Conservation (phyloP, 1,284 basidiomycete genomes). For the Trametes hirsuta region DNA sequence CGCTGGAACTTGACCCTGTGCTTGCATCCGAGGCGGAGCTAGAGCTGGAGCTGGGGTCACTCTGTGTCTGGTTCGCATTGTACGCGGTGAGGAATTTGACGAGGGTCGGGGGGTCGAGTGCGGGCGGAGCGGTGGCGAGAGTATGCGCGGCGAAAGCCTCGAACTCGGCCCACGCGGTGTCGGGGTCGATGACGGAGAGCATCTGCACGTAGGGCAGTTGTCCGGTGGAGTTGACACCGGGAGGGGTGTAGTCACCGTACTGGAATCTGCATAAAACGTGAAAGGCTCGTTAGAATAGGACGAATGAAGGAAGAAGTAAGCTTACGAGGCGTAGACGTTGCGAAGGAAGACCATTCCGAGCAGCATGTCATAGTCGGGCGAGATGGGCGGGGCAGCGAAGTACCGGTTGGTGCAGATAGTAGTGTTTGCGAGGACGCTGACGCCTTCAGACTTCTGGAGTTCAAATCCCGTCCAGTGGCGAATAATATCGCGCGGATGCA, state of each 20-base stretch:
- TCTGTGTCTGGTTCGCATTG: neutral
- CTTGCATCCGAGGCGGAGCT: too few relatives aligned
- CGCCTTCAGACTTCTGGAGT: neutral
- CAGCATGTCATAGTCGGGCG: neutral
- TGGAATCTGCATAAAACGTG: neutral
- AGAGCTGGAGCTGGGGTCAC: too few relatives aligned
- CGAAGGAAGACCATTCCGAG: conserved; percentile 13
- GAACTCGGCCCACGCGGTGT: neutral
- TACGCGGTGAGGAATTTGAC: neutral
- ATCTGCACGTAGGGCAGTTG: conserved; percentile 4
- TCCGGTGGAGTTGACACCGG: neutral
- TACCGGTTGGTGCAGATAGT: conserved; percentile 5
- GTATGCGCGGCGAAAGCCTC: neutral
- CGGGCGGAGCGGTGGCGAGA: neutral
- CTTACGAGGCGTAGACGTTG: conserved; percentile 9
- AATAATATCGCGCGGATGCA: conserved; percentile 5
- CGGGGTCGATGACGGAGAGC: neutral
- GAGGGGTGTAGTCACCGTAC: conserved; percentile 1
- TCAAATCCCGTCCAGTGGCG: neutral
- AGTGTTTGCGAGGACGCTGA: neutral
- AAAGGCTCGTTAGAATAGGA: neutral
- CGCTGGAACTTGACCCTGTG: too few relatives aligned
- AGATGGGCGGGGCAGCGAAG: neutral
- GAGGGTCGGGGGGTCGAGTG: neutral
- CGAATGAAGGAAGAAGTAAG: neutral